Base-by-base conservation (phyloP, 2,329 filamentous ascomycete genomes). In the Sphaerulina vaccinii region DNA sequence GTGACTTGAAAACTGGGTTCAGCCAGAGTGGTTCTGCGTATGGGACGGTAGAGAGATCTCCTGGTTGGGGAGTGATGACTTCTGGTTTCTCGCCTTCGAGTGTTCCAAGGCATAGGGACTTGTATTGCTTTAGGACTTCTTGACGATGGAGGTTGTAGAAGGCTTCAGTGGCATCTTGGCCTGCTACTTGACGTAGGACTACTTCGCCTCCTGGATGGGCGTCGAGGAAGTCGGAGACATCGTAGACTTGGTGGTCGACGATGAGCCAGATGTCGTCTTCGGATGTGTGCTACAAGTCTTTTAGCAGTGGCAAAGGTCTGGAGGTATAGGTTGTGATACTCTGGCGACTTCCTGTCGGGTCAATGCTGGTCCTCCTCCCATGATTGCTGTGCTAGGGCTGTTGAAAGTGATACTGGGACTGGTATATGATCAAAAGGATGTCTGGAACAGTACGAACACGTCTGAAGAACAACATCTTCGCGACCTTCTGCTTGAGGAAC, bases 131-230 rank as follows among this genome's bases (percentile, higher is more conserved):
- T 9, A 95, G 79, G n/a, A 95, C 88, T 71, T 95, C 90, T 62
- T 95, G 89, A 21, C 90, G 79, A 74, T 96, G 90, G 47, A 96
- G 83, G 75, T 95, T 95, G 81, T 95, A 95, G 72, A 95, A 95
- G 51, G 86, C 86, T 29, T 79, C 75, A 1, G 90, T 95, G 44
- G 89, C 88, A 66, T 95, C 90, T 60, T 83, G 80, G 56, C 90
- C 90, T 23, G 87, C 90, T 41, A 92, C 82, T 71, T 95, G 88
- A 48, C 81, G 79, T 32, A 95, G 81, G 19, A 95, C 89, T 37
- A 87, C 84, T 64, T 85, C 83, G 64, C 89, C 90, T 61, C 89
- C 89, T 0, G 90, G 90, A 65, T 95, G 90, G 18, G 87, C 88
- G 67, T 93, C 87, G 61, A 90, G 71, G 70, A 95, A 95, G 60